Evolutionary conservation across 1,139 yeast genomes (phyloP).

Genomic region (Zygoascus hellenicus): DNA sequence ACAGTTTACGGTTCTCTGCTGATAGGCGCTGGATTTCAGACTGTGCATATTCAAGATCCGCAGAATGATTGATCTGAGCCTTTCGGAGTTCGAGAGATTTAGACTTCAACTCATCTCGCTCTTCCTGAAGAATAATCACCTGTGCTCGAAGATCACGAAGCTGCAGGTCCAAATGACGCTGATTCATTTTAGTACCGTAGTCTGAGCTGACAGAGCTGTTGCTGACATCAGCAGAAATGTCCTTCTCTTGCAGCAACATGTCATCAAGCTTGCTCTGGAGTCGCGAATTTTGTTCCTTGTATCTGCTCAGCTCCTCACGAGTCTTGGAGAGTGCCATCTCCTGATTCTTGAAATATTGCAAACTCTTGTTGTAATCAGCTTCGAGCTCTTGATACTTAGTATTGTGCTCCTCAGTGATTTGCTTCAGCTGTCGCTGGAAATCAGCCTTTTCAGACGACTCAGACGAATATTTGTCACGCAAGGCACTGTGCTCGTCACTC

Average conservation of each 20-base stretch:
- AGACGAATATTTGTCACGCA: conserved; percentile 11
- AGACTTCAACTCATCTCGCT: conserved; percentile 72
- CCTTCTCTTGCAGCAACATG: conserved; percentile 42
- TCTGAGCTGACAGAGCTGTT: conserved; percentile 15
- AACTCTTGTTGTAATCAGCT: conserved; percentile 61
- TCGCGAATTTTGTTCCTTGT: conserved; percentile 50
- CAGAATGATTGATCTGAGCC: conserved; percentile 30
- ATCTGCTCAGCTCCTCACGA: conserved; percentile 61
- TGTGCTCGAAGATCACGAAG: conserved; percentile 82
- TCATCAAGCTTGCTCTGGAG: conserved; percentile 66
- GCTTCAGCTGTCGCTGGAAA: conserved; percentile 7
- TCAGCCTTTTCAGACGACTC: conserved; percentile 9
- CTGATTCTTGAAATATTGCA: conserved; percentile 67
- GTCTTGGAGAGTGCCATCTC: conserved; percentile 69
- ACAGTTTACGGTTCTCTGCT: conserved; percentile 18
- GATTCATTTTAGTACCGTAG: conserved; percentile 37
- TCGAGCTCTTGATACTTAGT: conserved; percentile 30
- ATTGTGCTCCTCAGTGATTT: conserved; percentile 12
- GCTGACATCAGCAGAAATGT: conserved; percentile 36
- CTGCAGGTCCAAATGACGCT: conserved; percentile 69
- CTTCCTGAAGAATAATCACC: conserved; percentile 71
- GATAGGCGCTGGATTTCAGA: conserved; percentile 20
- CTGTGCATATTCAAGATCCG: conserved; percentile 27
- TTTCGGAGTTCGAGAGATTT: conserved; percentile 31
- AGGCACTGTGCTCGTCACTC: conserved; percentile 16